Evolutionary conservation across 768 basidiomycete species (phyloP), one percentile per base, ranked within the genome.

Genomic region (Lactifluus volemus): DNA sequence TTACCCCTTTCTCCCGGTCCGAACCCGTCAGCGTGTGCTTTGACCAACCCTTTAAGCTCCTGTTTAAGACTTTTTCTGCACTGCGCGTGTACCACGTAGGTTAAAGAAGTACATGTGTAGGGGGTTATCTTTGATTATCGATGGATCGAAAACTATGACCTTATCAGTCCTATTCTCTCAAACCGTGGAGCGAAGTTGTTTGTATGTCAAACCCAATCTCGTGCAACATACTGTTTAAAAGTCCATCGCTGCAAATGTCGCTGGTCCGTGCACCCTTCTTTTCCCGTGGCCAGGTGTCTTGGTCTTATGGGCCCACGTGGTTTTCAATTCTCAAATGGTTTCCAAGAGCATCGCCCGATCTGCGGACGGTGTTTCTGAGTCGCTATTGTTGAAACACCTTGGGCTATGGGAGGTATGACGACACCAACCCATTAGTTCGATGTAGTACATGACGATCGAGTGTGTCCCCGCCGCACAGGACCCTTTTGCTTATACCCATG

Each of bases 41-140:
- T 14, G 19, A 7, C 10, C 59, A 49, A 44, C 59, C 59, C 2
- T 55, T 61, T 45, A 29, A 39, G 49, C 44, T 47, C 55, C 19
- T 42, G 39, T 38, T 49, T 14, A 17, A 30, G 41, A 25, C 29
- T 12, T 34, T 57, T 53, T 39, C 14, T 41, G 29, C 55, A n/a
- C 29, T 39, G 11, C 6, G 14, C 42, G 6, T 15, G 12, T 50
- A 25, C 60, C 41, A 34, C 10, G 39, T 52, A 51, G 49, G 41
- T 5, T 32, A 15, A 15, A 38, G 59, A 49, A 54, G 53, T 53
- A 30, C 4, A 25, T 45, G 34, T 48, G 14, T 53, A 29, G 60
- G 25, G 25, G 25, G 60, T 61, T 41, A 58, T 61, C 55, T n/a
- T 61, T 48, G 60, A 61, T 61, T 52, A 58, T 61, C 60, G 60